phyloP scores from a whole-genome alignment of 2,329 filamentous ascomycete species.

The Pyricularia sp. region DNA sequence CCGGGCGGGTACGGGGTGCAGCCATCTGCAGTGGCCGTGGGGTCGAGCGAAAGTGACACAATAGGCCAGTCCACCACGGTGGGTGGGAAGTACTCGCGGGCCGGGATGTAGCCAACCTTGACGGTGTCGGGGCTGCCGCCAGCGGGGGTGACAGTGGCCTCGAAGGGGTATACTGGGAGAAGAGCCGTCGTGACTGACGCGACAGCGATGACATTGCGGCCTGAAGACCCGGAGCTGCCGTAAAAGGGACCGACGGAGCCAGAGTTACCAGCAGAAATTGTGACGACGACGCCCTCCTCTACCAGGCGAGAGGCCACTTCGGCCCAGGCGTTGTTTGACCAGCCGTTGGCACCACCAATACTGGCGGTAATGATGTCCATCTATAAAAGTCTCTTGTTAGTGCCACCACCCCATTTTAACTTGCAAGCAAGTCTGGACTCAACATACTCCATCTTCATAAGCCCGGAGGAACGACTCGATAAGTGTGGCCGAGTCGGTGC shows the following conservation, averaged over 20 bases:
- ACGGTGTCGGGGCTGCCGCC: slow-evolving; percentile 6
- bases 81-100: slow-evolving; percentile 6
- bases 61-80: slow-evolving; percentile 14
- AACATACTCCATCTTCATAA: slow-evolving; percentile 19
- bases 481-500: slow-evolving; percentile 15
- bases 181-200: slow-evolving; percentile 26
- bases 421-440: no score
- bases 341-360: slow-evolving; percentile 13
- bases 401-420: no score
- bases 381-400: neutral
- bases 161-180: slow-evolving; percentile 11
- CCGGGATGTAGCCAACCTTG: slow-evolving; percentile 9
- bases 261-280: slow-evolving; percentile 30
- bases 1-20: slow-evolving; percentile 27
- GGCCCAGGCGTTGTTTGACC: slow-evolving; percentile 21
- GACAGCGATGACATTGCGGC: slow-evolving; percentile 30
- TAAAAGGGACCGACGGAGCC: slow-evolving; percentile 19
- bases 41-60: slow-evolving; percentile 15
- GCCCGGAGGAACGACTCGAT: slow-evolving; percentile 26
- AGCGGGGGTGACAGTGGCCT: slow-evolving; percentile 6
- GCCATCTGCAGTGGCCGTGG: slow-evolving; percentile 18
- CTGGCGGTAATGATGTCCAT: slow-evolving; percentile 26
- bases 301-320: slow-evolving; percentile 29
- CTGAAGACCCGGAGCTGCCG: slow-evolving; percentile 18
- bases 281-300: slow-evolving; percentile 28